Conservation (phyloP, 805 yeast genomes). For the Myxozyma neotropica region DNA sequence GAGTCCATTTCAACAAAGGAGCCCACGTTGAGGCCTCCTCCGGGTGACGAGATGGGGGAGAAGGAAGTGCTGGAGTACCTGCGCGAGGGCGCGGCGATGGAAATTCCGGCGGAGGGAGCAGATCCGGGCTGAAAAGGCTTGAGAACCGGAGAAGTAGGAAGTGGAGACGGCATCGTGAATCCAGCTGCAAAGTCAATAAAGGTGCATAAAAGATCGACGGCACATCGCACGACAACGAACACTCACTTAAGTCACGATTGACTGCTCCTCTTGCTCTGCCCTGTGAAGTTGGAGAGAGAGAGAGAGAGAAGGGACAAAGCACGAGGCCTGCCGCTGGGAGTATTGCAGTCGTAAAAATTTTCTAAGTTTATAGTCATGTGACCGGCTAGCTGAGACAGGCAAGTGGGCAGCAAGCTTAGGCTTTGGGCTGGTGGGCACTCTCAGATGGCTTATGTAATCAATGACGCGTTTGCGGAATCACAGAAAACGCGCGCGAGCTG, state of each 20-base stretch:
- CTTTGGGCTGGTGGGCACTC: too few relatives aligned
- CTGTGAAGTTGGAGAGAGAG: slow-evolving; percentile 7
- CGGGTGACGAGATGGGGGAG: slow-evolving; percentile 21
- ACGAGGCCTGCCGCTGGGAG: slow-evolving; percentile 4
- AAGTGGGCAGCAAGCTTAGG: too few relatives aligned
- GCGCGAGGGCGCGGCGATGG: slow-evolving; percentile 22
- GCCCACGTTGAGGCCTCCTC: not conserved
- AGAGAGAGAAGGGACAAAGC: slow-evolving; percentile 6
- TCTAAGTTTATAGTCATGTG: slow-evolving; percentile 11
- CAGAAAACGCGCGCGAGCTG: not conserved
- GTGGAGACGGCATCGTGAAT: slow-evolving; percentile 23
- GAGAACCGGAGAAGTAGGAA: slow-evolving; percentile 28
- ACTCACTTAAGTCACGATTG: not conserved
- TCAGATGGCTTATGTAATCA: not conserved
- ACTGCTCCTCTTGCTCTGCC: slow-evolving; percentile 16
- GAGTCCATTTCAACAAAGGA: slow-evolving; percentile 14
- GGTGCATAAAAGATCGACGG: too few relatives aligned
- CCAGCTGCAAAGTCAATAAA: slow-evolving; percentile 7
- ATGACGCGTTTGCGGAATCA: not conserved
- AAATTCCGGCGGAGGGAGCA: slow-evolving; percentile 14
- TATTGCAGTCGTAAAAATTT: slow-evolving; percentile 6
- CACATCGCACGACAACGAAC: too few relatives aligned
- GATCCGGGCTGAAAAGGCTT: slow-evolving; percentile 18
- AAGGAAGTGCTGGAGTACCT: slow-evolving; percentile 23
- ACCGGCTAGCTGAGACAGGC: not conserved